Evolutionary conservation across 805 yeast species (phyloP).

Genomic region (Yarrowia hollandica): DNA sequence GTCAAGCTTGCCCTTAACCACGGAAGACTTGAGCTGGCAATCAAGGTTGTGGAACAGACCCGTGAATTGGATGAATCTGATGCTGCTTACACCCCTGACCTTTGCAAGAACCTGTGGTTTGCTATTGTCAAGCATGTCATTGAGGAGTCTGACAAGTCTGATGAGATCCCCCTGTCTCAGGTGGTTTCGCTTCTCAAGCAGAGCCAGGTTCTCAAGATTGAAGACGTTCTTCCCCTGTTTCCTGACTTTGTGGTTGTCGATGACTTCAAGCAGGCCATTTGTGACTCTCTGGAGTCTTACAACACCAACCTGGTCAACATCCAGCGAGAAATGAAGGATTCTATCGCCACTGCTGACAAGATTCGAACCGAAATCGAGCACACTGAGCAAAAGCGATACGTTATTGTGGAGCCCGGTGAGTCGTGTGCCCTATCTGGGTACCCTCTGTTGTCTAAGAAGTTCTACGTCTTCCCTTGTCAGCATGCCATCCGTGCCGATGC

Average conservation of each 20-base stretch:
- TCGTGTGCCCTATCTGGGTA: constrained; percentile 73
- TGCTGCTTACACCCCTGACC: constrained; percentile 19
- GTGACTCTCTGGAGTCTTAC: constrained; percentile 71
- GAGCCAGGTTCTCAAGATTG: constrained; percentile 53
- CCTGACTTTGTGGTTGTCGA: constrained; percentile 83
- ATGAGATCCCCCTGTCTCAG: constrained; percentile 35
- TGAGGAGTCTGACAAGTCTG: constrained; percentile 39
- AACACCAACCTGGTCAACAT: constrained; percentile 53
- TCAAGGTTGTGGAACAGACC: constrained; percentile 47
- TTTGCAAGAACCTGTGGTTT: constrained; percentile 51
- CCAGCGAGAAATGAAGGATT: constrained; percentile 72
- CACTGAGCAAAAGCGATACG: constrained; percentile 49
- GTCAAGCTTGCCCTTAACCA: constrained; percentile 67
- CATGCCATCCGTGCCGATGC: constrained; percentile 92
- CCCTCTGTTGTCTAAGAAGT: constrained; percentile 69
- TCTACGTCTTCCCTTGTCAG: constrained; percentile 82
- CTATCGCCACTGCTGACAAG: constrained; percentile 58
- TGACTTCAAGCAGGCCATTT: constrained; percentile 79
- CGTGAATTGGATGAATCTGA: constrained; percentile 52
- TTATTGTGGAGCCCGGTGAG: constrained; percentile 77
- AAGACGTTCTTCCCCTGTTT: constrained; percentile 78
- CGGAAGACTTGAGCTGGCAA: constrained; percentile 61
- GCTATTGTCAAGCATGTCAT: constrained; percentile 56
- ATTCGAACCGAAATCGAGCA: constrained; percentile 57
- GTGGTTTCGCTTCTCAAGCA: constrained; percentile 35